Base-by-base conservation (phyloP, 495 filamentous ascomycete genomes). In the Xylaria longipes region DNA sequence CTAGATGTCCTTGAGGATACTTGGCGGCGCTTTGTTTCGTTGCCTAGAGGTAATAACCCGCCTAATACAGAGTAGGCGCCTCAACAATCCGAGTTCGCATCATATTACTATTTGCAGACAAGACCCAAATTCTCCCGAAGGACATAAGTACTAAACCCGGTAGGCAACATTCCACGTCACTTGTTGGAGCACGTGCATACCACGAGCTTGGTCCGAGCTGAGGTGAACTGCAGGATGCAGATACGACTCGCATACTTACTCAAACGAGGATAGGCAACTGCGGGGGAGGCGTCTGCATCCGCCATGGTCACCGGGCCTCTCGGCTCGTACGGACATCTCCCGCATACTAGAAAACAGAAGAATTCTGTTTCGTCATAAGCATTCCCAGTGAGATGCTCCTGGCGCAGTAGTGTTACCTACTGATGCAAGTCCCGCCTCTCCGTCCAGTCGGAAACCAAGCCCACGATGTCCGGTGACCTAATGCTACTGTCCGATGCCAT, bases 381-480 rank as follows among this genome's bases (percentile, higher is more conserved):
- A 48, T 25, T 29, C 29, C 14, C 3, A 43, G 3, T 37, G 22
- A 22, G 31, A 54, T 54, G 27, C 22, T 70, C 31, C n/a, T 41
- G 8, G 31, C 3, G 43, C 43, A 22, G 43, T 12, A 41, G 57
- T 54, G 68, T 50, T 22, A 69, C 67, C 39, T 61, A 60, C 48
- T n/a, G 22, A 60, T 69, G 67, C 67, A 69, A 35, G 56, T 43
- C 0, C 31, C 25, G 33, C 41, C 54, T 22, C 22, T 39, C 58
- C 17, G 66, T 50, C 54, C 37, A 69, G 56, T 50, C 37, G 31
- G 27, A 35, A 33, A 20, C 41, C 17, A 48, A 25, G 2, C 41
- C 7, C 27, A 29, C 20, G 11, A 22, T 27, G 31, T 31, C 56
- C 22, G 25, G 20, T 48, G 27, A 11, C 43, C 27, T 48, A 43